Conservation (phyloP, 768 basidiomycete species). For the Hygrophorus pudorinus region DNA sequence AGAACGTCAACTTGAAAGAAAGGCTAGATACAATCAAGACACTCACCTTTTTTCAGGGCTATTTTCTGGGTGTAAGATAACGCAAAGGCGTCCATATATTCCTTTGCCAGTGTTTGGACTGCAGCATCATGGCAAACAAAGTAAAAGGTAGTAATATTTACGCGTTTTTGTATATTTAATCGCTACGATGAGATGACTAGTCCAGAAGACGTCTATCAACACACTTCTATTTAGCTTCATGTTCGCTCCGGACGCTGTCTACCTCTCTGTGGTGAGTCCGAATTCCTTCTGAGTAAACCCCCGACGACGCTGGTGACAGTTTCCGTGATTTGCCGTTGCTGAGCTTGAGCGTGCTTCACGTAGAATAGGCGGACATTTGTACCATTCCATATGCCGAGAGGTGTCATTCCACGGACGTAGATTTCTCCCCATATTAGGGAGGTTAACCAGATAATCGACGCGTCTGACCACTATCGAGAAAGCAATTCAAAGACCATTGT, state of each 20-base stretch:
- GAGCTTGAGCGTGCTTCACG: constrained; percentile 73
- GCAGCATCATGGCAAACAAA: too few relatives aligned
- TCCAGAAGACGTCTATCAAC: too few relatives aligned
- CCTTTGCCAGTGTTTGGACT: too few relatives aligned
- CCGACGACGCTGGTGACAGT: constrained; percentile 77
- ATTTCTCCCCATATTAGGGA: constrained; percentile 94
- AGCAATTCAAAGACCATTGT: constrained; percentile 7
- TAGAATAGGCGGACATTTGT: constrained; percentile 87
- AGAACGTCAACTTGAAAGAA: too few relatives aligned
- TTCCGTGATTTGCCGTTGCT: constrained; percentile 65
- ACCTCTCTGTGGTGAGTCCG: constrained; percentile 20
- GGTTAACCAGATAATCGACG: constrained; percentile 85
- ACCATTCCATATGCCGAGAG: constrained; percentile 82
- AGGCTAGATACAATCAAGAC: too few relatives aligned
- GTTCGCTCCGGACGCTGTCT: constrained; percentile 3
- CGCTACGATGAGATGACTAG: too few relatives aligned
- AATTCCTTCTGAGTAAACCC: constrained; percentile 52
- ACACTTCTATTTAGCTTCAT: neutral
- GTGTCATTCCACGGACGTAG: constrained; percentile 83
- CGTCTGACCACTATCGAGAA: constrained; percentile 75
- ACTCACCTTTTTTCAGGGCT: too few relatives aligned
- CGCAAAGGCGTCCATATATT: too few relatives aligned
- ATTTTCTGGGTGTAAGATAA: too few relatives aligned
- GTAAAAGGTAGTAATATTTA: too few relatives aligned
- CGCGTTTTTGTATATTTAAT: too few relatives aligned